Percentiles rank a stretch among this genome's conserved stretches.
Conservation (phyloP, 2,329 filamentous ascomycete genomes). For the Zarea fungicola region DNA sequence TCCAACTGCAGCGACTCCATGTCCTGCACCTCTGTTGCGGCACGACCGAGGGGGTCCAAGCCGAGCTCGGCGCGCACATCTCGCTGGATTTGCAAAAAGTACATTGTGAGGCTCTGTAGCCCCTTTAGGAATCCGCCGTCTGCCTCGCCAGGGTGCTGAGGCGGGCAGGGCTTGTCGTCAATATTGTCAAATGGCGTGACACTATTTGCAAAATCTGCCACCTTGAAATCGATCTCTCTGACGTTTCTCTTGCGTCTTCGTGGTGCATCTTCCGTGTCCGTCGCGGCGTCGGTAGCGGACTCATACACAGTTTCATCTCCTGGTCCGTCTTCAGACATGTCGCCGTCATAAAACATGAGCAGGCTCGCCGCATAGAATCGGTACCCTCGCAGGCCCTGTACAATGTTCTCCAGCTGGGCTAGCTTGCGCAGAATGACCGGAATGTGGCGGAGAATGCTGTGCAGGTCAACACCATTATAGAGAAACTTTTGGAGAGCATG, state of each 20-base stretch:
- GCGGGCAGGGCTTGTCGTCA: slow-evolving; percentile 65
- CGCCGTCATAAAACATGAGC: slow-evolving; percentile 95
- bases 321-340: slow-evolving; percentile 44
- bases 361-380: slow-evolving; percentile 94
- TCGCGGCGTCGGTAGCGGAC: slow-evolving; percentile 54
- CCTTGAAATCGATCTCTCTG: slow-evolving; percentile 81
- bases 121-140: slow-evolving; percentile 89
- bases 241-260: slow-evolving; percentile 45
- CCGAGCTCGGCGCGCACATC: slow-evolving; percentile 59
- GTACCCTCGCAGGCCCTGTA: slow-evolving; percentile 74
- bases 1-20: slow-evolving; percentile 23
- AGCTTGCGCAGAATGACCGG: slow-evolving; percentile 83
- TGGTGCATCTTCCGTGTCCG: slow-evolving; percentile 51
- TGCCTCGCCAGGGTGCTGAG: slow-evolving; percentile 70
- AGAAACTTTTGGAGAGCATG: slow-evolving; percentile 83
- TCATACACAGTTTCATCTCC: slow-evolving; percentile 49
- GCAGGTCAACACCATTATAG: slow-evolving; percentile 78
- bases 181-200: slow-evolving; percentile 78
- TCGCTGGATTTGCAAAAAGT: slow-evolving; percentile 81
- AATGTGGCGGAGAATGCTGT: slow-evolving; percentile 79
- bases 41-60: slow-evolving; percentile 32
- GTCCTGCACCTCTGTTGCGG: slow-evolving; percentile 18
- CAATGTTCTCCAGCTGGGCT: slow-evolving; percentile 74
- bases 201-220: slow-evolving; percentile 98
- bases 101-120: slow-evolving; percentile 69